Percentiles rank a stretch among this genome's conserved stretches.
phyloP scores from a whole-genome alignment of 1,284 basidiomycete genomes.

The Ustilago sp. region DNA sequence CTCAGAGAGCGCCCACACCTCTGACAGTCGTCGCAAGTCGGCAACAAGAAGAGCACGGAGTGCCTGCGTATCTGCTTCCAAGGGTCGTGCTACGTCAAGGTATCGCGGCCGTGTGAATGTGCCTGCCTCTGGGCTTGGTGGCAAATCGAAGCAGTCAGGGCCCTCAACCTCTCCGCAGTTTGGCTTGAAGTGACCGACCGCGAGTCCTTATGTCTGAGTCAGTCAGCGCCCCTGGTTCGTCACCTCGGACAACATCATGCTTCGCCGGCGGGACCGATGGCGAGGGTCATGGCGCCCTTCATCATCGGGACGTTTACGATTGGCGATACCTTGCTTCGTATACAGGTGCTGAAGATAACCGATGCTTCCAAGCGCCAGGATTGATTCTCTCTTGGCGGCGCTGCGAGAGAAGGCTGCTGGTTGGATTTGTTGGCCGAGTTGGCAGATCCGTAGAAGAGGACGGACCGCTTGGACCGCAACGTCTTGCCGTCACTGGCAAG shows the following conservation, averaged over 20 bases:
- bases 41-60: slow-evolving; percentile 25
- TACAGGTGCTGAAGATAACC: slow-evolving; percentile 59
- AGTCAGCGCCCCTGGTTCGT: not conserved
- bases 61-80: slow-evolving; percentile 53
- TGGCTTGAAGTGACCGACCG: slow-evolving; percentile 5
- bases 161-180: slow-evolving; percentile 20
- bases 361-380: slow-evolving; percentile 59
- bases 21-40: slow-evolving; percentile 22
- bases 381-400: slow-evolving; percentile 56
- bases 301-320: slow-evolving; percentile 37
- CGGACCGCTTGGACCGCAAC: slow-evolving; percentile 27
- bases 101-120: slow-evolving; percentile 27
- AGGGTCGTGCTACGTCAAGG: slow-evolving; percentile 42
- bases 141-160: slow-evolving; percentile 15
- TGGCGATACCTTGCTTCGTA: slow-evolving; percentile 59
- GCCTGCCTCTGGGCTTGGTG: slow-evolving; percentile 44
- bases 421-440: slow-evolving; percentile 48
- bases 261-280: slow-evolving; percentile 57
- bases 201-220: not conserved
- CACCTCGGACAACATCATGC: slow-evolving; percentile 22
- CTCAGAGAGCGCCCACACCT: slow-evolving; percentile 15
- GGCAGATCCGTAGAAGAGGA: slow-evolving; percentile 51
- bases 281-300: slow-evolving; percentile 42
- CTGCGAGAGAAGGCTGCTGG: slow-evolving; percentile 58
- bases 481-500: slow-evolving; percentile 39